Base-by-base conservation (phyloP, 2,329 filamentous ascomycete genomes). In the Drechslera avenae region DNA sequence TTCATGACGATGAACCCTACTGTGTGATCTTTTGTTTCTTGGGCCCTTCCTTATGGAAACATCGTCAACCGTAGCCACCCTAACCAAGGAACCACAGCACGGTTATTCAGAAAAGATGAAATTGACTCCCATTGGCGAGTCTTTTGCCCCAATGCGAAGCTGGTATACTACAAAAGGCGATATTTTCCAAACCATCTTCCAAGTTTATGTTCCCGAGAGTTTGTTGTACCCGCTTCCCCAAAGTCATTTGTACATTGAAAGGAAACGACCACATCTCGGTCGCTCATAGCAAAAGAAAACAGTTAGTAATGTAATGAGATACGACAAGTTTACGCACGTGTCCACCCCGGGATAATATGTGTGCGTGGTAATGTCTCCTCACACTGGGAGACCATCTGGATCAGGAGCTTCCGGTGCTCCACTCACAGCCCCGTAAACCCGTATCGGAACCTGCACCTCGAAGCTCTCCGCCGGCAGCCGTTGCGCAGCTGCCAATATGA, bases 401-500 rank as follows among this genome's bases (percentile, higher is more conserved):
- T 70, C 69, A 17, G 54, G 50, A 9, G 44, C 59, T 33, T 68
- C 70, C 1, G 57, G 52, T 6, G 45, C 76, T 19, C 78, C 76
- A 23, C 79, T 76, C 4, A 79, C 76, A 54, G 81, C 81, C 4
- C 82, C 82, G 62, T 95, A 96, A 8, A 97, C 89, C 42, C 86
- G 84, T 58, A 97, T 77, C 19, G 91, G 91, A 37, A 96, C 90
- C 28, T 86, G 85, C 37, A 96, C 89, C 73, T 96, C 91, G 73
- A 96, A 96, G 64, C 89, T 95, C 77, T 96, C 91, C 63, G 90
- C 93, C 7, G 86, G 82, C 43, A 96, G 66, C 56, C 86, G 85
- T 76, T 96, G 90, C 42, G 88, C 84, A 0, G 90, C 89, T 13
- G 91, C 89, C 43, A 92, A 79, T 12, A 94, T 83, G 1, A 86